phyloP scores from a whole-genome alignment of 441 rosid genomes.

The Bocquillonia castaneifolia region DNA sequence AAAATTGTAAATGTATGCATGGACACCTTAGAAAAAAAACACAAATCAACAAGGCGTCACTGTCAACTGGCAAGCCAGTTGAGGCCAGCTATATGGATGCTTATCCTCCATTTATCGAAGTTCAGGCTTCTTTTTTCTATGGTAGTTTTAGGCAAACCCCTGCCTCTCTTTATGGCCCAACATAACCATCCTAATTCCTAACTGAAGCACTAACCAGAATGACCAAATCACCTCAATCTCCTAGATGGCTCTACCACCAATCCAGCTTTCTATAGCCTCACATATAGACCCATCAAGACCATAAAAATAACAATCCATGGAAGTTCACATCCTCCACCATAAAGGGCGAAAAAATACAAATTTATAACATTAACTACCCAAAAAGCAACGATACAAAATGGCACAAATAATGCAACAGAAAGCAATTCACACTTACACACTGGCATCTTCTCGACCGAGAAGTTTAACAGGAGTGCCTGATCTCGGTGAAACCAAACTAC shows the following conservation, averaged over 20 bases:
- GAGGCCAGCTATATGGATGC: no score
- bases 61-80: no score
- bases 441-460: slow-evolving; percentile 91
- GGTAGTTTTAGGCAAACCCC: no score
- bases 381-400: background rate
- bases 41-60: background rate
- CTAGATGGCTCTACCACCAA: background rate
- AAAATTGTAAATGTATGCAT: background rate
- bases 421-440: slow-evolving; percentile 56
- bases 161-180: background rate
- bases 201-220: no score
- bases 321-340: background rate
- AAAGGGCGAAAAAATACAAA: background rate
- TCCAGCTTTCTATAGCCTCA: no score
- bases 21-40: background rate
- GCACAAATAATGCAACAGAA: background rate
- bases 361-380: background rate
- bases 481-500: slow-evolving; percentile 72
- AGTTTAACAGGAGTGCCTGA: slow-evolving; percentile 92
- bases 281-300: no score
- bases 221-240: no score
- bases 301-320: no score
- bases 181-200: background rate
- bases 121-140: no score
- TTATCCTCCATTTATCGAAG: no score